phyloP scores from a whole-genome alignment of 2,329 filamentous ascomycete species.

The Apiospora saccharicola region DNA sequence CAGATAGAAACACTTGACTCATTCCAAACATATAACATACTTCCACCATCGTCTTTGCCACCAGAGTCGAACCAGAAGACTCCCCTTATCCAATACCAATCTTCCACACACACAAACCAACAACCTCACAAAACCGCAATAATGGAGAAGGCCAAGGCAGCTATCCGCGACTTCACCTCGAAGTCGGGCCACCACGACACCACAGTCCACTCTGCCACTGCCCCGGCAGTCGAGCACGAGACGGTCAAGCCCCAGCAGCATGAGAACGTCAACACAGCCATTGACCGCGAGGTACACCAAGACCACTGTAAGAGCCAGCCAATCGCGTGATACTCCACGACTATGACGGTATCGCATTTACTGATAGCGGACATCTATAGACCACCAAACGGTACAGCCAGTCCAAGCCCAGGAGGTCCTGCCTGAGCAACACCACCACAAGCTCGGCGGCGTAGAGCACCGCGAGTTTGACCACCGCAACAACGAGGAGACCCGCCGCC shows the following conservation, averaged over 20 bases:
- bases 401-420: slow-evolving; percentile 48
- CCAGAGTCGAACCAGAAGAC: neutral
- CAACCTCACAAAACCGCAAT: slow-evolving; percentile 24
- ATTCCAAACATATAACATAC: slow-evolving; percentile 11
- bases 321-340: no score
- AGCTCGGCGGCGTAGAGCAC: slow-evolving; percentile 65
- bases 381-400: slow-evolving; percentile 74
- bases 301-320: slow-evolving; percentile 62
- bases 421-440: slow-evolving; percentile 70
- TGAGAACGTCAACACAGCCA: slow-evolving; percentile 66
- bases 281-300: slow-evolving; percentile 75
- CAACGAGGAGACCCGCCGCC: slow-evolving; percentile 52
- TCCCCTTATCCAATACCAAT: slow-evolving; percentile 23
- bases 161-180: slow-evolving; percentile 66
- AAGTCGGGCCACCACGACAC: slow-evolving; percentile 72
- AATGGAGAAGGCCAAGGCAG: slow-evolving; percentile 72
- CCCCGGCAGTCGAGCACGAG: slow-evolving; percentile 66
- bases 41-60: neutral
- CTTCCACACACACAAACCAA: no score
- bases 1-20: neutral
- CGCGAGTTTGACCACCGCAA: slow-evolving; percentile 68
- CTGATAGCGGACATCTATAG: neutral
- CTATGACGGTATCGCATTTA: neutral
- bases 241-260: slow-evolving; percentile 65
- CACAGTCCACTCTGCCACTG: slow-evolving; percentile 68